Base-by-base conservation (phyloP, 192 early-diverging fungal genomes). In the Irineochytrium annulatum region DNA sequence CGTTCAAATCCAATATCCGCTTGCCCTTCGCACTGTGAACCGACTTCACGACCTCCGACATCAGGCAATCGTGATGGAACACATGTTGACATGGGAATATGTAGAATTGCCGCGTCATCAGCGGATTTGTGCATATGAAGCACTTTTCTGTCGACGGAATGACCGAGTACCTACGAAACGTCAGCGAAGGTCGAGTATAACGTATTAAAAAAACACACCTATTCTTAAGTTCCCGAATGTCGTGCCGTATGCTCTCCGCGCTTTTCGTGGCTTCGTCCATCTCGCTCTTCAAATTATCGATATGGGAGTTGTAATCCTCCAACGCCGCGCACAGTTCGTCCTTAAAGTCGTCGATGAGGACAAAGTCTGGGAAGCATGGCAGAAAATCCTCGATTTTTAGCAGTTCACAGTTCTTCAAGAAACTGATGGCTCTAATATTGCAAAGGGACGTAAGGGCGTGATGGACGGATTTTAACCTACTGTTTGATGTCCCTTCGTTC, bases 311-410 rank as follows among this genome's bases (percentile, higher is more conserved):
- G 68, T 98, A 97, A 43, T 95, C 87, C 56, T 95, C 90, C 11
- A 99, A 74, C 3, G 95, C 94, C 3, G 74, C 55, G 66, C 88
- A 91, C 17, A 99, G 89, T 54, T 99, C 97, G 31, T 92, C 88
- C 71, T 97, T 98, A 73, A 99, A 95, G 65, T 97, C 90, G 62
- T 99, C 92, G 67, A 99, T 98, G 0, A 91, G 77, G 0, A 94
- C 89, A 76, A 98, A 97, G 62, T 97, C 97, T 0, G 95, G 97
- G 68, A 99, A 99, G 64, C 89, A 94, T 1, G 91, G 92, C 55
- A 99, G 72, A 52, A 99, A 90, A 71, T 99, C 93, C 67, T 95
- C 94, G 43, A 99, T 90, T 51, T 90, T 91, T 29, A 95, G 72
- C 6, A 94, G 63, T 35, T 94, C 87, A 19, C 89, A 87, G 44